A percentile compares a stretch with the other conserved stretches of the same genome.
phyloP scores from a whole-genome alignment of 768 basidiomycete species.

The Mrakia frigida region DNA sequence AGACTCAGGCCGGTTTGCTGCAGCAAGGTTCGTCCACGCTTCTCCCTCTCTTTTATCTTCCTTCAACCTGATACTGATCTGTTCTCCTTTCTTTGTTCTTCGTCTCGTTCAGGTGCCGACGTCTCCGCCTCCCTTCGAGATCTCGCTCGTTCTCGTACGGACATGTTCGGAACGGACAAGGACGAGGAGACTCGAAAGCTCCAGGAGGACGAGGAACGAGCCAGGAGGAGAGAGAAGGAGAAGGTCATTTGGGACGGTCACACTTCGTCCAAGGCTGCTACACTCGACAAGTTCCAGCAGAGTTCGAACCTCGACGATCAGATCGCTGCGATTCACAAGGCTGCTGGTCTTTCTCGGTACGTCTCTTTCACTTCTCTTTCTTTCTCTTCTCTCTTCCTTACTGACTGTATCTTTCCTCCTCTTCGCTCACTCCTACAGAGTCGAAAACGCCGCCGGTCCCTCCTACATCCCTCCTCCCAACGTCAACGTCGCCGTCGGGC shows the following conservation, averaged over 20 bases:
- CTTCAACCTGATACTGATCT: too few species aligned
- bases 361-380: conserved; percentile 41
- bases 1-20: conserved; percentile 53
- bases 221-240: conserved; percentile 79
- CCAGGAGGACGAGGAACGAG: conserved; percentile 78
- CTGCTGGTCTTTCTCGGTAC: conserved; percentile 82
- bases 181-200: conserved; percentile 73
- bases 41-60: neutral
- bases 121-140: conserved; percentile 88
- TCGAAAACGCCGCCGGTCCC: conserved; percentile 32
- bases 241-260: conserved; percentile 99
- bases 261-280: conserved; percentile 85
- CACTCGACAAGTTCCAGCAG: conserved; percentile 85
- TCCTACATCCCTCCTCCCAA: neutral
- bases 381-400: neutral
- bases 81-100: neutral
- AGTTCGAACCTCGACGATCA: conserved; percentile 96
- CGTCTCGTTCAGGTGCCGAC: conserved; percentile 58
- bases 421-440: conserved; percentile 16
- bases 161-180: conserved; percentile 90
- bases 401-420: neutral
- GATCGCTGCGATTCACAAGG: conserved; percentile 90
- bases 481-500: neutral
- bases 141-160: conserved; percentile 89
- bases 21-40: conserved; percentile 40